Evolutionary conservation across 768 basidiomycete genomes (phyloP).

Genomic region (Rhodocollybia butyracea): DNA sequence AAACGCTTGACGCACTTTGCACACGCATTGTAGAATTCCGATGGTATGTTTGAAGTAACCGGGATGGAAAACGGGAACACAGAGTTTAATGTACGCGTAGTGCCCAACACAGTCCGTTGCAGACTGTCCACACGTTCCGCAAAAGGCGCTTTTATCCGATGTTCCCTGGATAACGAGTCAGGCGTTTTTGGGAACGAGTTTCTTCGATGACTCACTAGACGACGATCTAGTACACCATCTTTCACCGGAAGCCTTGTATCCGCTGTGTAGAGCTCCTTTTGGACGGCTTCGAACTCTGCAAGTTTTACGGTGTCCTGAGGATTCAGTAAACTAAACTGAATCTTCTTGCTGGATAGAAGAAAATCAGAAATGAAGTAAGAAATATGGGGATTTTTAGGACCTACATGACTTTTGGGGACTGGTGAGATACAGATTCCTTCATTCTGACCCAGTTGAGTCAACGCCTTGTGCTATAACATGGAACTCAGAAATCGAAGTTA

Average conservation of each 20-base stretch:
- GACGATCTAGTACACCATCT: conserved; percentile 89
- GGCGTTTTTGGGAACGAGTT: not conserved
- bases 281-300: conserved; percentile 94
- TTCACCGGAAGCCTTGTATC: conserved; percentile 82
- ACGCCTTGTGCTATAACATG: not conserved
- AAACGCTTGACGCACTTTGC: conserved; percentile 63
- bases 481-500: not conserved
- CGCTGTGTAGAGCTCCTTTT: conserved; percentile 86
- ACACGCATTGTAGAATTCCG: conserved; percentile 89
- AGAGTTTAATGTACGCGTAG: conserved; percentile 97
- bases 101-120: conserved; percentile 97
- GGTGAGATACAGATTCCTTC: conserved; percentile 81
- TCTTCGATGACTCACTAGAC: conserved; percentile 52
- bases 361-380: conserved; percentile 10
- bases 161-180: conserved; percentile 67
- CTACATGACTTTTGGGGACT: conserved; percentile 82
- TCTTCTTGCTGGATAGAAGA: conserved; percentile 65
- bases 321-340: conserved; percentile 93
- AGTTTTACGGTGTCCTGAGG: conserved; percentile 95
- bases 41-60: conserved; percentile 98
- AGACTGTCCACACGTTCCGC: conserved; percentile 91
- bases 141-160: conserved; percentile 87
- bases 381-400: conserved; percentile 17
- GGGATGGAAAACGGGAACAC: conserved; percentile 96
- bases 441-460: conserved; percentile 30